A percentile compares a stretch with the other conserved stretches of the same genome.
These are phyloP conservation scores for Solanum virginianum DNA, from an alignment of 257 asterid genomes.

Conservation along the genomic window DNA sequence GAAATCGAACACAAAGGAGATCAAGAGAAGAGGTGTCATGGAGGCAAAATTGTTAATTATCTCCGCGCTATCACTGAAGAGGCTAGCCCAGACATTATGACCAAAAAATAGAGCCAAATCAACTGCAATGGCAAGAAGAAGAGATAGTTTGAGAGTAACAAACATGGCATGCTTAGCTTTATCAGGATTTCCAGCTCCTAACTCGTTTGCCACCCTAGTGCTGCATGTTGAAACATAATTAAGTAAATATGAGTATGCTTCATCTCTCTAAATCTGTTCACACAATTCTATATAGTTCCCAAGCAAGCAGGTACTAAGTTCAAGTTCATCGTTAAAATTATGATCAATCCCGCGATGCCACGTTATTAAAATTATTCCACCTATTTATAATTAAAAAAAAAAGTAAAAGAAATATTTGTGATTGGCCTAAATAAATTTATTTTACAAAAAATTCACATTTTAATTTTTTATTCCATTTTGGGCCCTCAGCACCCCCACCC, in stretches of 20 bases:
- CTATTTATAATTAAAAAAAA: too few species aligned
- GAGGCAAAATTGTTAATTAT: slow-evolving; percentile 43
- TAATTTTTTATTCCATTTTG: too few species aligned
- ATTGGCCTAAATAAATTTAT: too few species aligned
- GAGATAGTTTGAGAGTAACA: slow-evolving; percentile 47
- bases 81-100: slow-evolving; percentile 56
- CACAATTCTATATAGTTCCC: neutral
- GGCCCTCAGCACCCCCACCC: too few species aligned
- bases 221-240: slow-evolving; percentile 24
- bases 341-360: too few species aligned
- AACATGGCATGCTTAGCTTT: slow-evolving; percentile 58
- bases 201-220: slow-evolving; percentile 80
- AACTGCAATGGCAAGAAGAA: slow-evolving; percentile 24
- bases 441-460: too few species aligned
- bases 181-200: slow-evolving; percentile 56
- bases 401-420: too few species aligned
- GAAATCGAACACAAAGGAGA: slow-evolving; percentile 45
- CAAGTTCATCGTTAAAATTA: neutral
- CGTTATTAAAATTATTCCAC: too few species aligned
- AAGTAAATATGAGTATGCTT: neutral
- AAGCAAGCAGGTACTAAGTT: neutral
- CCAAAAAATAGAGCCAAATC: slow-evolving; percentile 37
- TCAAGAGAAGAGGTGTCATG: slow-evolving; percentile 55
- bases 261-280: neutral
- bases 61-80: slow-evolving; percentile 45